Conservation (phyloP, 768 basidiomycete species). For the Myochromella boudieri region DNA sequence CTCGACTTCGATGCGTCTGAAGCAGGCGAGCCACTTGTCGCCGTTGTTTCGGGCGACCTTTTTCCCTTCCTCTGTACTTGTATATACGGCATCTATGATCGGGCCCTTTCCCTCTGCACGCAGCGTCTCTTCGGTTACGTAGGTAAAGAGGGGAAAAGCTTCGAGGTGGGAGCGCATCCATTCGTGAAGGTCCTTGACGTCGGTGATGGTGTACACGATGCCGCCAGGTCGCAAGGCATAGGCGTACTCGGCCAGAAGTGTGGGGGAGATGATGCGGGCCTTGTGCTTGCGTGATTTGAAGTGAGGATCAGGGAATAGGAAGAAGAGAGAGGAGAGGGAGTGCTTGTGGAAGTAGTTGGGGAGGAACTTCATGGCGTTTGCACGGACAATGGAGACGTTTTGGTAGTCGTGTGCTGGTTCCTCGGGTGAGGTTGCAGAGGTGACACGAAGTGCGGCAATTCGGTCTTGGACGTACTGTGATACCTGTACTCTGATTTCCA, state of each 20-base stretch:
- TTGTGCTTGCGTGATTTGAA: constrained; percentile 99
- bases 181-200: constrained; percentile 88
- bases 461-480: constrained; percentile 95
- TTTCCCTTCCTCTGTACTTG: constrained; percentile 92
- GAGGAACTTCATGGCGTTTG: constrained; percentile 98
- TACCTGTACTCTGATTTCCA: constrained; percentile 97
- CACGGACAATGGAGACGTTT: constrained; percentile 92
- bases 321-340: constrained; percentile 91
- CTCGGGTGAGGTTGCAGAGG: constrained; percentile 43
- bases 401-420: constrained; percentile 45
- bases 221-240: constrained; percentile 92
- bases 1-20: constrained; percentile 56
- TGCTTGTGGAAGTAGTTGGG: constrained; percentile 93
- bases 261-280: constrained; percentile 96
- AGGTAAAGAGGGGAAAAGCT: constrained; percentile 84
- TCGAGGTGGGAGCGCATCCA: constrained; percentile 96
- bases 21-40: constrained; percentile 92
- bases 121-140: constrained; percentile 72
- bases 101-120: constrained; percentile 74
- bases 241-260: constrained; percentile 96
- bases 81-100: constrained; percentile 80
- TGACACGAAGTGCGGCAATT: constrained; percentile 87
- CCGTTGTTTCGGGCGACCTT: constrained; percentile 93
- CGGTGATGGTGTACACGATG: constrained; percentile 96
- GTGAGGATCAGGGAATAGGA: constrained; percentile 98